phyloP scores from a whole-genome alignment of 768 basidiomycete species.

The Steccherinum ochraceum region DNA sequence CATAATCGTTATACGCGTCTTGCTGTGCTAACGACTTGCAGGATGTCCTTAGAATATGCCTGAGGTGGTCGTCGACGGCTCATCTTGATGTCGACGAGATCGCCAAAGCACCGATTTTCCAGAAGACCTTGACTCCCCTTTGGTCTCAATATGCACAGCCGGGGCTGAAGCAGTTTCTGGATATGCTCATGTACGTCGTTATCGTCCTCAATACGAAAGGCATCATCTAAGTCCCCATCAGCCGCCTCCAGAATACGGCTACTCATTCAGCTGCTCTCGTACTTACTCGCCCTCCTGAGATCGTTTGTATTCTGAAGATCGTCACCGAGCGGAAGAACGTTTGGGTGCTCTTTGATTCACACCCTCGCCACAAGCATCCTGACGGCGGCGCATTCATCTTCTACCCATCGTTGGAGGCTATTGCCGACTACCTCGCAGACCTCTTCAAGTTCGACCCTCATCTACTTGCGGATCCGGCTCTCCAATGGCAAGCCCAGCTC shows the following conservation, averaged over 20 bases:
- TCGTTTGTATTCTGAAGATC: constrained; percentile 46
- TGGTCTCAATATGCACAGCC: constrained; percentile 33
- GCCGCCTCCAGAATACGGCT: constrained; percentile 14
- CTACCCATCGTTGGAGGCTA: constrained; percentile 36
- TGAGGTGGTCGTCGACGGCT: constrained; percentile 42
- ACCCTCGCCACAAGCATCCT: constrained; percentile 49
- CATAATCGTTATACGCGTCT: neutral
- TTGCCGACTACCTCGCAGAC: constrained; percentile 37
- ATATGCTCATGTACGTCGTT: constrained; percentile 22
- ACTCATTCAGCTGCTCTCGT: constrained; percentile 23
- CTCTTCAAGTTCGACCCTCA: constrained; percentile 45
- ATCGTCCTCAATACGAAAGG: neutral
- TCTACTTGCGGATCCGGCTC: constrained; percentile 33
- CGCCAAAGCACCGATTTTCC: constrained; percentile 41
- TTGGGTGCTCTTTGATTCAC: constrained; percentile 64
- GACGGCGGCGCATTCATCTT: constrained; percentile 55
- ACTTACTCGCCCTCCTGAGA: constrained; percentile 69
- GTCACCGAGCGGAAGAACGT: constrained; percentile 20
- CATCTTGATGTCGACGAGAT: constrained; percentile 59
- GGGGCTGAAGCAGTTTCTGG: constrained; percentile 30
- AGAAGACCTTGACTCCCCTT: constrained; percentile 29
- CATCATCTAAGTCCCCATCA: neutral
- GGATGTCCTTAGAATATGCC: constrained; percentile 54
- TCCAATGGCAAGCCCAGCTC: constrained; percentile 64
- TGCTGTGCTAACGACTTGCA: constrained; percentile 18